Conservation (phyloP, 75 land plant genomes). For the Ceratopteris richardii region DNA sequence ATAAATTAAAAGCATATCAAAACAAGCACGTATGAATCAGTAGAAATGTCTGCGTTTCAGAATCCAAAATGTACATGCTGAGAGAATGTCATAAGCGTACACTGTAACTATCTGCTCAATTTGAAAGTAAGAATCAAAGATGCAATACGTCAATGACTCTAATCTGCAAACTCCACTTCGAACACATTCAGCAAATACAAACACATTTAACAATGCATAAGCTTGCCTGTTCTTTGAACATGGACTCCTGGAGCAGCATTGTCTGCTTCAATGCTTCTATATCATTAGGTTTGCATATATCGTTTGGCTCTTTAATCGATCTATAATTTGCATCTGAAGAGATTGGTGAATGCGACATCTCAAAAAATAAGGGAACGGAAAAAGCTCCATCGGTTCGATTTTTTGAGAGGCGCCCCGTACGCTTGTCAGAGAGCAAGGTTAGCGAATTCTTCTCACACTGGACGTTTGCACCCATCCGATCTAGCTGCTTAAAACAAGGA, state of each 20-base stretch:
- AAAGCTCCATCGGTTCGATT: background rate
- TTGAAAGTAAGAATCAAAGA: no score
- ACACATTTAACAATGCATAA: background rate
- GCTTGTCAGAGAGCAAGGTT: background rate
- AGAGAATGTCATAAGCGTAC: no score
- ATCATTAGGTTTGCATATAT: slow-evolving; percentile 25
- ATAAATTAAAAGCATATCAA: no score
- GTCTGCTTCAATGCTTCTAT: slow-evolving; percentile 51
- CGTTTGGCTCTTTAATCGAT: slow-evolving; percentile 7
- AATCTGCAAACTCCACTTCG: no score
- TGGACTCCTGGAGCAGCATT: slow-evolving; percentile 62
- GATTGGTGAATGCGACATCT: background rate
- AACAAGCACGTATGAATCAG: no score
- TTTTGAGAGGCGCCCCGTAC: background rate
- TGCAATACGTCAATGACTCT: no score
- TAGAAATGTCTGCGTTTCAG: no score
- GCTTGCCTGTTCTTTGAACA: slow-evolving; percentile 60
- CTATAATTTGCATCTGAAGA: background rate
- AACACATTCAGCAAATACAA: no score
- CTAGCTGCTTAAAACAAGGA: no score
- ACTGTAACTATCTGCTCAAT: no score
- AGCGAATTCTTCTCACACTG: background rate
- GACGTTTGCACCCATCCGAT: background rate
- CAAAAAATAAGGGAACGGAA: background rate
- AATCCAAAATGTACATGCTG: no score